Evolutionary conservation across 2,329 filamentous ascomycete species (phyloP).

Genomic region (Monilinia aucupariae): DNA sequence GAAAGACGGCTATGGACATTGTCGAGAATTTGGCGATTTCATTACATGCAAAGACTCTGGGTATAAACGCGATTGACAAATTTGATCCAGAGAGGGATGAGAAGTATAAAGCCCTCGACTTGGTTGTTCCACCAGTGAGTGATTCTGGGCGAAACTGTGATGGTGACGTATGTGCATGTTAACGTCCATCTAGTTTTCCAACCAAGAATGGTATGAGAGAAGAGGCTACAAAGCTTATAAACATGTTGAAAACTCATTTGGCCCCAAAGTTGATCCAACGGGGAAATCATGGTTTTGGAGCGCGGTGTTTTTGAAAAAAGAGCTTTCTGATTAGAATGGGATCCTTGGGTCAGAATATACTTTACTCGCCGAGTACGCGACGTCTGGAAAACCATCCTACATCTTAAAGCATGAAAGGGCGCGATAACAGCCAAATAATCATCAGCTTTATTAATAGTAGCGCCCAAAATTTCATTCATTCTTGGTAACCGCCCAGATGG

Average conservation of each 20-base stretch:
- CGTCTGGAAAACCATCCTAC: not conserved
- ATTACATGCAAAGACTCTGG: constrained; percentile 25
- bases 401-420: not conserved
- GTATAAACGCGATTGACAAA: constrained; percentile 23
- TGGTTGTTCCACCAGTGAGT: constrained; percentile 20
- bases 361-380: not conserved
- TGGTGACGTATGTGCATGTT: not conserved
- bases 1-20: constrained; percentile 26
- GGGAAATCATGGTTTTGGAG: constrained; percentile 23
- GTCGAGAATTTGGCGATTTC: constrained; percentile 24
- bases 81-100: constrained; percentile 18
- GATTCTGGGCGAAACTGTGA: not conserved
- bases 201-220: constrained; percentile 30
- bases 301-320: constrained; percentile 27
- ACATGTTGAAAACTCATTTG: constrained; percentile 17
- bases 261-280: constrained; percentile 18
- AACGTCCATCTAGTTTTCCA: constrained; percentile 23
- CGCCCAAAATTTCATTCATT: not conserved
- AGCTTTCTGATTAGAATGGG: constrained; percentile 5
- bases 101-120: constrained; percentile 19
- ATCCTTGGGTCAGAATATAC: not conserved
- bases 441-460: not conserved
- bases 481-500: not conserved
- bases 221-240: constrained; percentile 27
- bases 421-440: not conserved